Evolutionary conservation across 805 yeast species (phyloP).

Genomic region (Starmerella lactis-condensi): DNA sequence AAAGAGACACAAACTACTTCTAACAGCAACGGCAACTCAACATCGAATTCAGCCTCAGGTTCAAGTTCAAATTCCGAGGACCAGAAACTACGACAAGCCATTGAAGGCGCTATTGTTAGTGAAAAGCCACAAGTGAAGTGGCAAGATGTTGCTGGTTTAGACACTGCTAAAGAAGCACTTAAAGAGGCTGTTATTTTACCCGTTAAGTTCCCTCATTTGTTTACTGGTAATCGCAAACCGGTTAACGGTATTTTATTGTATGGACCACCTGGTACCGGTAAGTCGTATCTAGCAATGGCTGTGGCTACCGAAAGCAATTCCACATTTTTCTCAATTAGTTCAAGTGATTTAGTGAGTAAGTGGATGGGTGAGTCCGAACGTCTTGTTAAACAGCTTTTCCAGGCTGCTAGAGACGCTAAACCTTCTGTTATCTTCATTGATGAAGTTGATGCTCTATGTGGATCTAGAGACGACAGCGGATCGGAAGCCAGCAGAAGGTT

Average conservation of each 20-base stretch:
- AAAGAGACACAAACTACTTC: no score
- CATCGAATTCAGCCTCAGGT: no score
- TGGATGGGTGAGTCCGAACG: conserved; percentile 99
- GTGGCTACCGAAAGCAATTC: conserved; percentile 98
- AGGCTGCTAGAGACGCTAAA: conserved; percentile 89
- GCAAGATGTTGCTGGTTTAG: conserved; percentile 93
- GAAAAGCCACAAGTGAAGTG: conserved; percentile 87
- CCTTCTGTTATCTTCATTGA: conserved; percentile 94
- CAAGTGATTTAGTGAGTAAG: conserved; percentile 86
- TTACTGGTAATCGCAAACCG: conserved; percentile 87
- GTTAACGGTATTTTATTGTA: conserved; percentile 73
- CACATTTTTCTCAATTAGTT: conserved; percentile 89
- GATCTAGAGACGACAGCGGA: conserved; percentile 96
- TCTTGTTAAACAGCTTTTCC: conserved; percentile 80
- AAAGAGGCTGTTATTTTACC: conserved; percentile 96
- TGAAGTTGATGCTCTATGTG: conserved; percentile 95
- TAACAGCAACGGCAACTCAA: no score
- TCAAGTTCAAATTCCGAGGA: no score
- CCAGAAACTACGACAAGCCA: conserved; percentile 74
- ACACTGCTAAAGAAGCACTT: conserved; percentile 83
- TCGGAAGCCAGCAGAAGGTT: conserved; percentile 91
- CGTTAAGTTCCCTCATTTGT: conserved; percentile 85
- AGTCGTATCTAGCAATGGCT: conserved; percentile 89
- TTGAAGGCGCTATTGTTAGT: conserved; percentile 75
- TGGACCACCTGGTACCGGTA: conserved; percentile 97